Base-by-base conservation (phyloP, 768 basidiomycete species). In the Termitomyces sp. region DNA sequence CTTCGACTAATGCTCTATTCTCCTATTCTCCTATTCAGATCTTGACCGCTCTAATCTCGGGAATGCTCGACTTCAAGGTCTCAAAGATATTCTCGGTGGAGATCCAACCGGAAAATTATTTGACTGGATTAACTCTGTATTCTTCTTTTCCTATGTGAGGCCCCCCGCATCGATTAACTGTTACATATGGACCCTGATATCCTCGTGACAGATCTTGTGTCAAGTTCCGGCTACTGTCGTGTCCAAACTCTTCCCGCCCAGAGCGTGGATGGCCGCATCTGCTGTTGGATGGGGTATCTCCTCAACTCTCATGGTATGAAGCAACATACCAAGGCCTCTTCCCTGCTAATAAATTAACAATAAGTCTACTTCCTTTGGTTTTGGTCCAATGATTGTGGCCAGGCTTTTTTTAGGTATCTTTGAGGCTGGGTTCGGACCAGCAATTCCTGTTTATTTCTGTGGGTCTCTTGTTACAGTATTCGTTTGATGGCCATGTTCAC, bases 371-470 rank as follows among this genome's bases (percentile, higher is more conserved):
- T 75, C 80, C 0, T 87, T 82, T 67, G 78, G 81, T 65, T 83
- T 87, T 49, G 74, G 73, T 10, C 83, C 85, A 22, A 69, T 90
- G 38, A 67, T 90, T 26, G 73, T 78, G 8, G 74, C 80, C 12
- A 77, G 90, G 49, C 60, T 91, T 30, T 78, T 80, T 40, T 74
- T 92, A n/a, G 90, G 90, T 9, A 66, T 88, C 35, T 91, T 92
- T 65, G 90, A 92, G 69, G 83, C 89, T 4, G 84, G 84, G 24
- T 91, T 92, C 63, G 88, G 83, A 1, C 89, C 90, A 12, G 86
- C 80, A 0, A 87, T 92, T 33, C 87, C 89, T 0, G 74, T 92
- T 3, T 91, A 92, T 69, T 85, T 88, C 65, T 88, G 88, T 90
- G 66, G 57, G 86, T 69, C 13, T 36, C 7, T 9, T 47, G 38